Conservation (phyloP, 202 grass and related monocot genomes). For the Setaria italica region DNA sequence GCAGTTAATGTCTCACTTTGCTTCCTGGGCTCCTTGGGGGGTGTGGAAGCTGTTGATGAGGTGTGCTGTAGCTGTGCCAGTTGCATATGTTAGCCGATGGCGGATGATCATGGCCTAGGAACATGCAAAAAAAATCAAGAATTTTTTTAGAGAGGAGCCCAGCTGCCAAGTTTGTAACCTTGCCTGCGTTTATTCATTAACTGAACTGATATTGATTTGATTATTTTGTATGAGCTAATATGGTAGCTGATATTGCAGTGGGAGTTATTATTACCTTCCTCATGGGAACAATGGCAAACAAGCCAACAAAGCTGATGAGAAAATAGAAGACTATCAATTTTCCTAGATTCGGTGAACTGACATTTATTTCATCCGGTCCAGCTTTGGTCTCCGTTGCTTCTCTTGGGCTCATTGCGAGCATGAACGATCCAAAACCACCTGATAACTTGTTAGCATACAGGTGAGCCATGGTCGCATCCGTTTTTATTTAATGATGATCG, state of each 20-base stretch:
- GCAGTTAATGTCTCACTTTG: conserved; percentile 28
- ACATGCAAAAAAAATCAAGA: conserved; percentile 1
- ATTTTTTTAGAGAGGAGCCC: neutral
- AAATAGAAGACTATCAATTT: conserved; percentile 59
- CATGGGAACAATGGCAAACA: conserved; percentile 54
- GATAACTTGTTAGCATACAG: neutral
- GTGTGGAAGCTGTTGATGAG: conserved; percentile 72
- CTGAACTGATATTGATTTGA: neutral
- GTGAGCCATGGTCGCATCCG: neutral
- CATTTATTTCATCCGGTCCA: conserved; percentile 16
- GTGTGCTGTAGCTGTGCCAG: conserved; percentile 61
- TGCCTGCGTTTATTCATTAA: neutral
- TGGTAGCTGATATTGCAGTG: neutral
- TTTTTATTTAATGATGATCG: neutral
- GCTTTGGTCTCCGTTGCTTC: neutral
- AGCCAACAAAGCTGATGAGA: conserved; percentile 56
- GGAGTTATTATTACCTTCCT: conserved; percentile 44
- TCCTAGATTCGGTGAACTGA: conserved; percentile 42
- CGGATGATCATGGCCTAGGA: conserved; percentile 66
- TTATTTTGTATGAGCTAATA: neutral
- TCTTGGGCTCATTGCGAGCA: conserved; percentile 5
- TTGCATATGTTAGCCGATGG: conserved; percentile 63
- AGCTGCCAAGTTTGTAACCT: neutral
- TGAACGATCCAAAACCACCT: conserved; percentile 7
- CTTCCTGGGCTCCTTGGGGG: conserved; percentile 52